Evolutionary conservation across 768 basidiomycete genomes (phyloP), one percentile per base, ranked within the genome.

Genomic region (Neoboletus subvelutipes): DNA sequence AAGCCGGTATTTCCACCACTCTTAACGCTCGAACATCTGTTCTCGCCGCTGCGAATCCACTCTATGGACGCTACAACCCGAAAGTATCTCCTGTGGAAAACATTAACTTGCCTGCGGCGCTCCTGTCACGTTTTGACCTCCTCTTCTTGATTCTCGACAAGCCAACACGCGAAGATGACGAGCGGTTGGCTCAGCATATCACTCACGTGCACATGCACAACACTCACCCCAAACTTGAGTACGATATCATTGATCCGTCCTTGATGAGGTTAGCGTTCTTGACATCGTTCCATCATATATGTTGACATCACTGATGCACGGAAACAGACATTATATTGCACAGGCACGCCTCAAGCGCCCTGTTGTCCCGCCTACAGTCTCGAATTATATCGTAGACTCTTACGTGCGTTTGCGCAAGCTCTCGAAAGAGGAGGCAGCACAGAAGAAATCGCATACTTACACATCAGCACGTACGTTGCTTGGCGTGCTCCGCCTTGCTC

Each of bases 191-290:
- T 15, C 88, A 94, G 70, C 97, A 99, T 75, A 94, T 99, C 64
- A 97, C 97, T 1, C 88, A 94, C 67, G 97, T 99, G 24, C 97
- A 99, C 71, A 98, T 98, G 97, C 82, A 93, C 75, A 94, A 89
- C 58, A 78, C 78, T 13, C 96, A 98, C 66, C 97, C 97, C 4
- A 83, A 85, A 51, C 80, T 96, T 42, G 89, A 90, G 45, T 78
- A 84, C 65, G 94, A 96, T 45, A 83, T 93, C 39, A 81, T 98
- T 36, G 87, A 93, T 42, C 94, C 96, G 10, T 77, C 81, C 18
- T 75, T 95, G 57, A 94, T 99, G 87, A 86, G 94, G 93, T 94
- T 55, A 54, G 80, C 4, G 13, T 39, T 41, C 17, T 18, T 12
- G 34, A 13, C 34, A 7, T 20, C 51, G 42, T 37, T 22, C 24